These are phyloP conservation scores for Alternaria longipes DNA, from an alignment of 2,329 filamentous ascomycete species.

Conservation along the genomic window DNA sequence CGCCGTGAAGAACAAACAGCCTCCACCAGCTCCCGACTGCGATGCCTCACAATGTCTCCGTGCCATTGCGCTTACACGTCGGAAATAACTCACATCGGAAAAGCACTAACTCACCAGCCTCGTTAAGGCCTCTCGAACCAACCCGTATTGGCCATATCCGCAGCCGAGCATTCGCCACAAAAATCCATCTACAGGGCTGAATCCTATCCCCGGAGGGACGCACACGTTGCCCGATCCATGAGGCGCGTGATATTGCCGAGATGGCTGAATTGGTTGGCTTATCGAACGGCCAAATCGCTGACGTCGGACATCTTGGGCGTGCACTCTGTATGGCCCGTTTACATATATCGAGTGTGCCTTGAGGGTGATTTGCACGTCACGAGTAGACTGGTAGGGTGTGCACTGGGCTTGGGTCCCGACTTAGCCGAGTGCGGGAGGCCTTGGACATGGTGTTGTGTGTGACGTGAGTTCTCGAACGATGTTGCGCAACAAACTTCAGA, in stretches of 20 bases:
- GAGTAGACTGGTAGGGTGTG: slow-evolving; percentile 19
- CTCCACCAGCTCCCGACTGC: slow-evolving; percentile 10
- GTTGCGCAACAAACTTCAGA: background rate
- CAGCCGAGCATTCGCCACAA: slow-evolving; percentile 22
- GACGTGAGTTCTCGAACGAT: slow-evolving; percentile 10
- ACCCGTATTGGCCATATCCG: slow-evolving; percentile 6
- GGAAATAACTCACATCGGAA: slow-evolving; percentile 17
- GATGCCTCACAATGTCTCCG: slow-evolving; percentile 3
- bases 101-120: slow-evolving; percentile 10
- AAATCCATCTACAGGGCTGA: slow-evolving; percentile 15
- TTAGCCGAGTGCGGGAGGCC: slow-evolving; percentile 36
- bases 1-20: slow-evolving; percentile 3
- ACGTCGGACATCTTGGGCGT: slow-evolving; percentile 18
- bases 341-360: slow-evolving; percentile 26
- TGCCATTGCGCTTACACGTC: slow-evolving; percentile 3
- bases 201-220: background rate
- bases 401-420: slow-evolving; percentile 23
- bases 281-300: slow-evolving; percentile 20
- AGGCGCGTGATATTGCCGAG: slow-evolving; percentile 20
- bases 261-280: slow-evolving; percentile 11
- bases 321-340: slow-evolving; percentile 18
- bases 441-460: slow-evolving; percentile 21
- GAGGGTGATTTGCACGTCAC: slow-evolving; percentile 30
- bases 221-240: slow-evolving; percentile 5
- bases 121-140: background rate